Conservation (phyloP, 139 green algal genomes). For the Chlorella ohadii region DNA sequence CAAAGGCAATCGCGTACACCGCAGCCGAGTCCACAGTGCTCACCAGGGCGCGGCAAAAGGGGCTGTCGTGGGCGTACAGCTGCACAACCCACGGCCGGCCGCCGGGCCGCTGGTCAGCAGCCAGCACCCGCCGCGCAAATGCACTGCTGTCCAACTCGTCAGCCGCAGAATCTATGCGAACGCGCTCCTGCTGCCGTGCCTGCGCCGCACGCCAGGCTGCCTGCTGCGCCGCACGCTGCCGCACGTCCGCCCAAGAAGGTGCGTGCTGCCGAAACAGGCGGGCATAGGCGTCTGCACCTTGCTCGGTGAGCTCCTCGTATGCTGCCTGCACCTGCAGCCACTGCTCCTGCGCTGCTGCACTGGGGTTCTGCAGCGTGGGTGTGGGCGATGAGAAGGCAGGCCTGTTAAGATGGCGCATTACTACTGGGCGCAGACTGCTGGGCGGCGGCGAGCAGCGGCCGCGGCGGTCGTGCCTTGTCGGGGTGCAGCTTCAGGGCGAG, state of each 20-base stretch:
- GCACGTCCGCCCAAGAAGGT: neutral
- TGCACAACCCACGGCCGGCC: slow-evolving; percentile 1
- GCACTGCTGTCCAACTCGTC: neutral
- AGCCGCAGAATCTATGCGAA: neutral
- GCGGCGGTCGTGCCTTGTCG: slow-evolving; percentile 71
- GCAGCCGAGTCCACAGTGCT: too few species aligned
- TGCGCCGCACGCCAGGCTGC: neutral
- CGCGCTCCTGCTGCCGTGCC: neutral
- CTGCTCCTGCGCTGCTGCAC: neutral
- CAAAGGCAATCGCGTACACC: too few species aligned
- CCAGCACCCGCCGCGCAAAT: slow-evolving; percentile 11
- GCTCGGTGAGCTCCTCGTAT: neutral
- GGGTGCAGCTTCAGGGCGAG: slow-evolving; percentile 91
- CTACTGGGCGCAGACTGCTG: too few species aligned
- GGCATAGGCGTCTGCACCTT: neutral
- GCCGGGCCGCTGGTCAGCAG: neutral
- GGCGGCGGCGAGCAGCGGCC: too few species aligned
- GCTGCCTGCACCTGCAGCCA: slow-evolving; percentile 15
- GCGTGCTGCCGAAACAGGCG: too few species aligned
- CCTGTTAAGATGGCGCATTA: too few species aligned
- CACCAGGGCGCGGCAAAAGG: slow-evolving; percentile 7
- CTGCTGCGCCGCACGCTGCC: neutral
- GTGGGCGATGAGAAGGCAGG: too few species aligned
- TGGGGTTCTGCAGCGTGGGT: slow-evolving; percentile 11
- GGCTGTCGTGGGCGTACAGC: neutral